Evolutionary conservation across 805 yeast genomes (phyloP).

Genomic region (Candida chauliodis): DNA sequence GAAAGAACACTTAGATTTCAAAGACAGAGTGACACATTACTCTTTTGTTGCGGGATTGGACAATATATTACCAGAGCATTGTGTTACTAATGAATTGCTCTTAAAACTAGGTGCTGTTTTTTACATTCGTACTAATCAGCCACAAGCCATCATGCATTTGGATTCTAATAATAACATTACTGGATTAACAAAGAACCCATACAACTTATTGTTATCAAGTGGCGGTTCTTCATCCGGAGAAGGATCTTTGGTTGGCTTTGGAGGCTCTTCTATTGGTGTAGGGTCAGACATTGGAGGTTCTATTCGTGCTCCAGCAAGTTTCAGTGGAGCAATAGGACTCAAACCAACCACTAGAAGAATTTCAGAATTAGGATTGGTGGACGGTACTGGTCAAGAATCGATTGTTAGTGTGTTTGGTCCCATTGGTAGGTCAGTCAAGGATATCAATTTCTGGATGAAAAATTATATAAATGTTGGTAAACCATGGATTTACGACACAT

Average conservation of each 20-base stretch:
- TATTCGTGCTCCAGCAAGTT: slow-evolving; percentile 43
- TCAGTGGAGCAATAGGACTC: slow-evolving; percentile 37
- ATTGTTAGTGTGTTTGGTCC: slow-evolving; percentile 72
- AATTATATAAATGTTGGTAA: slow-evolving; percentile 56
- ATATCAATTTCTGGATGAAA: slow-evolving; percentile 66
- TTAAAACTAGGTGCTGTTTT: slow-evolving; percentile 42
- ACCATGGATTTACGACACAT: slow-evolving; percentile 57
- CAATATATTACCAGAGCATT: slow-evolving; percentile 27
- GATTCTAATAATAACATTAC: slow-evolving; percentile 38
- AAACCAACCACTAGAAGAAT: slow-evolving; percentile 40
- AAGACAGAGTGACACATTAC: slow-evolving; percentile 35
- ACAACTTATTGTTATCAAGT: slow-evolving; percentile 33
- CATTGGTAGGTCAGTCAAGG: slow-evolving; percentile 59
- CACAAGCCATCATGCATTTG: slow-evolving; percentile 45
- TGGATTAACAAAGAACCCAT: slow-evolving; percentile 39
- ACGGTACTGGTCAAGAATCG: slow-evolving; percentile 51
- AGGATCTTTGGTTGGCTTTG: slow-evolving; percentile 40
- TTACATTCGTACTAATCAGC: slow-evolving; percentile 41
- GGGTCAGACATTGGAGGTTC: slow-evolving; percentile 46
- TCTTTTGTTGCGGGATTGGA: slow-evolving; percentile 35
- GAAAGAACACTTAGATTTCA: slow-evolving; percentile 46
- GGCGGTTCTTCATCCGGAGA: slow-evolving; percentile 47
- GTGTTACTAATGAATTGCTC: slow-evolving; percentile 28
- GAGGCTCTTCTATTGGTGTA: slow-evolving; percentile 38
- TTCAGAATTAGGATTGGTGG: slow-evolving; percentile 34